A percentile compares a stretch with the other conserved stretches of the same genome.
Conservation (phyloP, 768 basidiomycete genomes). For the Russula foetens region DNA sequence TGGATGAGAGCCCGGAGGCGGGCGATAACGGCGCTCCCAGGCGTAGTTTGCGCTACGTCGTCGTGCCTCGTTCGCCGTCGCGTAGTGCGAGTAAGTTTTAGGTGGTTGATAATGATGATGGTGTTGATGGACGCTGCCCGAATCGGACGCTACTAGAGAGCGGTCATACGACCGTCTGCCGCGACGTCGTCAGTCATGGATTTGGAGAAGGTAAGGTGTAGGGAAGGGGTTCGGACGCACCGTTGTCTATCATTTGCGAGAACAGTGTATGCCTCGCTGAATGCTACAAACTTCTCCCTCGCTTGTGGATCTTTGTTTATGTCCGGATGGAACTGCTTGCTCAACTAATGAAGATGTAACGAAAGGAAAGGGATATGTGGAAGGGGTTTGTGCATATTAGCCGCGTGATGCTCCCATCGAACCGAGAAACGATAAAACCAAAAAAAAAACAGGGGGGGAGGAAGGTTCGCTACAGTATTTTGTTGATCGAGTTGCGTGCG, state of each 20-base stretch:
- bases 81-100: conserved; percentile 11
- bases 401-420: background rate
- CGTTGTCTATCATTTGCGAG: conserved; percentile 39
- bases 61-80: conserved; percentile 25
- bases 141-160: conserved; percentile 13
- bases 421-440: background rate
- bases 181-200: background rate
- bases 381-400: background rate
- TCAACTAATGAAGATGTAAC: conserved; percentile 29
- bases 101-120: conserved; percentile 13
- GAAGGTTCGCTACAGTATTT: background rate
- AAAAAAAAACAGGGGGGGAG: background rate
- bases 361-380: no score
- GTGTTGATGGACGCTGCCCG: background rate
- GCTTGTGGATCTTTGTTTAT: conserved; percentile 32
- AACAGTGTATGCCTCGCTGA: conserved; percentile 41
- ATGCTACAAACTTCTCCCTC: conserved; percentile 34
- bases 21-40: conserved; percentile 26
- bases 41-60: conserved; percentile 32
- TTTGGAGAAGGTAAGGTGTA: background rate
- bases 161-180: conserved; percentile 31
- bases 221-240: conserved; percentile 21
- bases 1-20: conserved; percentile 13
- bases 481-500: background rate
- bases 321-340: conserved; percentile 43